Percentiles rank a stretch among this genome's conserved stretches.
Conservation (phyloP, 495 filamentous ascomycete species). For the Aspergillus egyptiacus region DNA sequence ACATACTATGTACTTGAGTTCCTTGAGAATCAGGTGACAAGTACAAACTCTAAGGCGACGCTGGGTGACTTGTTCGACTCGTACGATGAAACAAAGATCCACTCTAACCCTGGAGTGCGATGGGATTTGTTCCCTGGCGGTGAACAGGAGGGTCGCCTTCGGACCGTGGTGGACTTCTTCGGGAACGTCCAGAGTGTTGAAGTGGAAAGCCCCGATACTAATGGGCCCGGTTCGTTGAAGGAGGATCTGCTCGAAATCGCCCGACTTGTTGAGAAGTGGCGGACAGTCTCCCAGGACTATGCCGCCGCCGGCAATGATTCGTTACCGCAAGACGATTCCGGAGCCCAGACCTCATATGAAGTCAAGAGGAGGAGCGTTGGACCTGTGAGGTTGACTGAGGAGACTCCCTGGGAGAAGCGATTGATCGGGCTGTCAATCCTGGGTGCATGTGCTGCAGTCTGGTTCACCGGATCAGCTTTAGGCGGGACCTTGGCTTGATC, state of each 20-base stretch:
- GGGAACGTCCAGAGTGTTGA: slow-evolving; percentile 97
- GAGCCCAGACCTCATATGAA: slow-evolving; percentile 19
- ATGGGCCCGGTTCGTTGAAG: slow-evolving; percentile 53
- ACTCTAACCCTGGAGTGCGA: slow-evolving; percentile 82
- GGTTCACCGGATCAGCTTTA: slow-evolving; percentile 54
- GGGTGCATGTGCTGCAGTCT: slow-evolving; percentile 60
- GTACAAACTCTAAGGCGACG: slow-evolving; percentile 74
- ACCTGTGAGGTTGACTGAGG: slow-evolving; percentile 59
- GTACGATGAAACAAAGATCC: slow-evolving; percentile 91
- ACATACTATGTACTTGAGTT: slow-evolving; percentile 99
- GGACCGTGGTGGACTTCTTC: slow-evolving; percentile 91
- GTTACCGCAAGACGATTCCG: slow-evolving; percentile 23
- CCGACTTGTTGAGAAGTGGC: slow-evolving; percentile 48
- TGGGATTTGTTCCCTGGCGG: slow-evolving; percentile 89
- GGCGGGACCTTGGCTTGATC: slow-evolving; percentile 24
- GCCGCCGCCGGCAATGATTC: slow-evolving; percentile 31
- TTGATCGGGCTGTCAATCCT: slow-evolving; percentile 58
- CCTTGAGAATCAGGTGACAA: slow-evolving; percentile 81
- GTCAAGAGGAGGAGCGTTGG: slow-evolving; percentile 34
- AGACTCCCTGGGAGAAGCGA: slow-evolving; percentile 66
- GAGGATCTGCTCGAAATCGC: slow-evolving; percentile 70
- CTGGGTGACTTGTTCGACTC: slow-evolving; percentile 92
- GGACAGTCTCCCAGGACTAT: slow-evolving; percentile 32
- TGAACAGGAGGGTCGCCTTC: slow-evolving; percentile 63
- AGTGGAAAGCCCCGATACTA: slow-evolving; percentile 57